Percentiles rank a stretch among this genome's conserved stretches.
phyloP scores from a whole-genome alignment of 2,329 filamentous ascomycete species.

The Ophiostoma populinum region DNA sequence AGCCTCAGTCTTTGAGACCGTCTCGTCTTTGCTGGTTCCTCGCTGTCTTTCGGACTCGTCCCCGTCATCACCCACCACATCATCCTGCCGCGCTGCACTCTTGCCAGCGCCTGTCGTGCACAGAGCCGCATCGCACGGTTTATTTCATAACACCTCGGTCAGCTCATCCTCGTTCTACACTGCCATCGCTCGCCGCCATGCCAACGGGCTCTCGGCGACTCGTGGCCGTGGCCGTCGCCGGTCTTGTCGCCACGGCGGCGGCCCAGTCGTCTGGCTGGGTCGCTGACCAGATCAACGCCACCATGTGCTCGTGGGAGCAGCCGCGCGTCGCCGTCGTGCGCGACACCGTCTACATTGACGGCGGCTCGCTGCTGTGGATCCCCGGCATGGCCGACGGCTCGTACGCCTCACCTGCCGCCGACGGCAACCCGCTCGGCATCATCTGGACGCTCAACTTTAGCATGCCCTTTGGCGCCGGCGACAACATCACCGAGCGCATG shows the following conservation, averaged over 20 bases:
- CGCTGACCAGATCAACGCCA: slow-evolving; percentile 34
- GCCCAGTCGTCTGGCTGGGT: slow-evolving; percentile 33
- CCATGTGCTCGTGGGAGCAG: slow-evolving; percentile 40
- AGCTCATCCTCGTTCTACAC: no score
- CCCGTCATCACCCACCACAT: no score
- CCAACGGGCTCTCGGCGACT: no score
- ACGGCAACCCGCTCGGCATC: slow-evolving; percentile 32
- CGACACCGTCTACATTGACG: slow-evolving; percentile 49
- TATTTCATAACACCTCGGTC: no score
- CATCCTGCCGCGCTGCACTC: no score
- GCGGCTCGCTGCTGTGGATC: slow-evolving; percentile 38
- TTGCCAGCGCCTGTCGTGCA: no score
- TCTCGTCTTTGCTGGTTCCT: no score
- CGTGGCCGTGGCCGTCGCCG: slow-evolving; percentile 15
- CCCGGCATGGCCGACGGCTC: slow-evolving; percentile 29
- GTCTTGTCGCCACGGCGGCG: no score
- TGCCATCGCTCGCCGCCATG: no score
- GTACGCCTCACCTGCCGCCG: slow-evolving; percentile 10
- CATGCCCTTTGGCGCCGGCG: slow-evolving; percentile 31
- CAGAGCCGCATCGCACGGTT: no score
- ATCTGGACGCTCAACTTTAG: slow-evolving; percentile 43
- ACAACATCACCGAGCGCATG: slow-evolving; percentile 37
- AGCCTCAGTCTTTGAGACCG: no score
- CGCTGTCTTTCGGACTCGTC: no score
- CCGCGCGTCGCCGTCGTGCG: slow-evolving; percentile 38